These are phyloP conservation scores for Neurospora discreta DNA, from an alignment of 495 filamentous ascomycete species.

Conservation along the genomic window DNA sequence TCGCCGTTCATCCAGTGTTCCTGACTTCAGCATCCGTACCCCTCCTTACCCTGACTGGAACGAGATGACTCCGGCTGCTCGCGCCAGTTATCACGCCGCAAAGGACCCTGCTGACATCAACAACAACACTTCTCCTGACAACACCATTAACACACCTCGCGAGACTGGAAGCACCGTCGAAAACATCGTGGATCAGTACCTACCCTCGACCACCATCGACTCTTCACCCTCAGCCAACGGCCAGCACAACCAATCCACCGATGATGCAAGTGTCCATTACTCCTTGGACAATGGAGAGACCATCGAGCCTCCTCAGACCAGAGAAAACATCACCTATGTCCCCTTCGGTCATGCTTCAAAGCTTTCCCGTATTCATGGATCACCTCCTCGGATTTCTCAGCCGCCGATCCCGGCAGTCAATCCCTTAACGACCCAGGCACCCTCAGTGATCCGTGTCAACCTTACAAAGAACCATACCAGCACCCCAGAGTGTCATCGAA, in stretches of 20 bases:
- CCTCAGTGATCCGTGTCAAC: not conserved
- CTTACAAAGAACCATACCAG: not conserved
- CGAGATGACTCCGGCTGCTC: not conserved
- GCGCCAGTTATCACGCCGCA: not conserved
- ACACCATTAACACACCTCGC: not conserved
- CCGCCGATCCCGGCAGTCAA: not conserved
- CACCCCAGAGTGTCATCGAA: not conserved
- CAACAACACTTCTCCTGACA: not conserved
- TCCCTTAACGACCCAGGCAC: not conserved
- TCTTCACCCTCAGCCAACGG: slow-evolving; percentile 1
- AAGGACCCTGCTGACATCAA: not conserved
- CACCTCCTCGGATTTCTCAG: not conserved
- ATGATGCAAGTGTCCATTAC: not conserved
- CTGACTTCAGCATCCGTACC: not conserved
- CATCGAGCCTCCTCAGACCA: not conserved
- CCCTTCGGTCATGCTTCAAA: not conserved
- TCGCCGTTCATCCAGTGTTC: not conserved
- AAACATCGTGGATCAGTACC: slow-evolving; percentile 21
- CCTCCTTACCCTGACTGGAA: not conserved
- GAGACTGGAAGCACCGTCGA: slow-evolving; percentile 20
- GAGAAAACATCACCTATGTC: not conserved
- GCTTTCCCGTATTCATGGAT: not conserved
- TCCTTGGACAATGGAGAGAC: not conserved
- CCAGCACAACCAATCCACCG: not conserved
- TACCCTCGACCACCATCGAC: not conserved